Conservation (phyloP, 176 grass and related monocot species). For the Saccharum spontaneum region DNA sequence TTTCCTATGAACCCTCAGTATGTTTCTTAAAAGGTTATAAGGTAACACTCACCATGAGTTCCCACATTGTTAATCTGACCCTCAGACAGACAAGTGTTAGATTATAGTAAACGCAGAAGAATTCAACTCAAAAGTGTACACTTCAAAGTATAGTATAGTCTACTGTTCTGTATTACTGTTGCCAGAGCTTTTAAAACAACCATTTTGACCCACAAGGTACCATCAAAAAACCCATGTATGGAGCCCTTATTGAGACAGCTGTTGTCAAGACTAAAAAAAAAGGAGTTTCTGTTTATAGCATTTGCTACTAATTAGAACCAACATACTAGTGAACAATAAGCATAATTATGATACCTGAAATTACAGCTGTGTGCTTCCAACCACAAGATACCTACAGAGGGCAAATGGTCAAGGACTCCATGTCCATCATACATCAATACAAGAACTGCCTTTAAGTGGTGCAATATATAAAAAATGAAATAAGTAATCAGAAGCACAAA, state of each 20-base stretch:
- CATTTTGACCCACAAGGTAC: not conserved
- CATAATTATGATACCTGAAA: conserved; percentile 67
- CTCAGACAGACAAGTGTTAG: not conserved
- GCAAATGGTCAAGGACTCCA: conserved; percentile 21
- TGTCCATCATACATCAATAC: conserved; percentile 25
- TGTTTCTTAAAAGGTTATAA: not conserved
- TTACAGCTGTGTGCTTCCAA: conserved; percentile 96
- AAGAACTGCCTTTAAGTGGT: conserved; percentile 37
- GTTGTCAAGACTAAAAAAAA: not conserved
- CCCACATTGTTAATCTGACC: not conserved
- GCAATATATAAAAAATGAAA: conserved; percentile 21
- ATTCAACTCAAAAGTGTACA: not conserved
- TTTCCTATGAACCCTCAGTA: not conserved
- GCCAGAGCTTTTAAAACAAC: not conserved
- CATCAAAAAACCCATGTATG: conserved; percentile 18
- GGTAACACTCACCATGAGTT: not conserved
- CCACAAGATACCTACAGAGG: conserved; percentile 82
- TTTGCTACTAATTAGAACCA: conserved; percentile 3
- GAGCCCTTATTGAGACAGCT: not conserved
- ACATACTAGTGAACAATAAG: not conserved
- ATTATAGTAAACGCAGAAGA: not conserved
- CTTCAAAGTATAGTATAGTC: conserved; percentile 1
- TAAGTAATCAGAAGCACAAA: conserved; percentile 30
- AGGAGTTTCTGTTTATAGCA: not conserved
- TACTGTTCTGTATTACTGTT: not conserved